phyloP scores from a whole-genome alignment of 176 grass and related monocot species.

The Rhynchospora breviuscula region DNA sequence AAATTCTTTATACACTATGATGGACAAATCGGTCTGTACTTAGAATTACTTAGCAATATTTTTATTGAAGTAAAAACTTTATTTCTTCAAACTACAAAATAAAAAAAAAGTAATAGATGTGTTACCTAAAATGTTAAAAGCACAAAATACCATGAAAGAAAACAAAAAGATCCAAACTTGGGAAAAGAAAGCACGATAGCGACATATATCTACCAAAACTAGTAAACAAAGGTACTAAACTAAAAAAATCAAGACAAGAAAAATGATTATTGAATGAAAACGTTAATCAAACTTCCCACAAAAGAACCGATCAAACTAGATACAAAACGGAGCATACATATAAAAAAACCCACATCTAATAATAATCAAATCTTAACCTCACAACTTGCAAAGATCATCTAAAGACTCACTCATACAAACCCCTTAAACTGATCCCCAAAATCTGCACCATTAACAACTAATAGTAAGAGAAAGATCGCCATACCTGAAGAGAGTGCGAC shows the following conservation, averaged over 20 bases:
- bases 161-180: not conserved
- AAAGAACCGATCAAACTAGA: not conserved
- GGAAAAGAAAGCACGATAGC: not conserved
- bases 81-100: not conserved
- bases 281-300: not conserved
- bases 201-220: not conserved
- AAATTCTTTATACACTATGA: not conserved
- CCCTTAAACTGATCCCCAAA: not conserved
- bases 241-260: not conserved
- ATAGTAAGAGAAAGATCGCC: not conserved
- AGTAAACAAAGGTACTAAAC: not conserved
- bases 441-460: not conserved
- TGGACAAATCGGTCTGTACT: not conserved
- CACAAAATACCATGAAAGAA: not conserved
- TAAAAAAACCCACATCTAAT: too few relatives aligned
- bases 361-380: not conserved
- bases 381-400: not conserved
- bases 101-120: not conserved
- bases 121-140: not conserved
- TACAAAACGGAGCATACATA: not conserved
- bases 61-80: not conserved
- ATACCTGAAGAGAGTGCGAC: conserved; percentile 66
- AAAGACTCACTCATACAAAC: not conserved
- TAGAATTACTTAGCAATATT: not conserved
- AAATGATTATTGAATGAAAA: not conserved